phyloP scores from a whole-genome alignment of 805 yeast species.

The Schwanniomyces vanrijiae region DNA sequence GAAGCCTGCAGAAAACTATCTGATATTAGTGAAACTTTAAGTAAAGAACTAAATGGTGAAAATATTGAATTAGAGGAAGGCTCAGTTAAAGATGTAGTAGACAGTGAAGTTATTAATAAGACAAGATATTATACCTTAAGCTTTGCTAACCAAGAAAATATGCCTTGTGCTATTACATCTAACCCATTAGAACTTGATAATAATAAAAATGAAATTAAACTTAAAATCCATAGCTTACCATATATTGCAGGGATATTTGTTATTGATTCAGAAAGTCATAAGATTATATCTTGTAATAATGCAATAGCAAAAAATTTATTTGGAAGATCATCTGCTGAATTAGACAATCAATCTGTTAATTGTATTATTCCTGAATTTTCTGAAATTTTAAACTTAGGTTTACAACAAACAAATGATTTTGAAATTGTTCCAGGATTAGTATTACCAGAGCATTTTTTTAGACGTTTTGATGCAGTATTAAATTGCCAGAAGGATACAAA shows the following conservation, averaged over 20 bases:
- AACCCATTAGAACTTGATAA: constrained; percentile 52
- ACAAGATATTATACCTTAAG: constrained; percentile 62
- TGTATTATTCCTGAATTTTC: constrained; percentile 64
- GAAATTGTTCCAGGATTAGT: constrained; percentile 64
- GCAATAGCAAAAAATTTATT: constrained; percentile 78
- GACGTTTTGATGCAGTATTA: constrained; percentile 58
- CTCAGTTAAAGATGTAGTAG: constrained; percentile 20
- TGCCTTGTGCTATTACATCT: constrained; percentile 76
- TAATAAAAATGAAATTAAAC: constrained; percentile 43
- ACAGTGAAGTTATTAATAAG: constrained; percentile 43
- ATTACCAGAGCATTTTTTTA: constrained; percentile 86
- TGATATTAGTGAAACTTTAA: constrained; percentile 22
- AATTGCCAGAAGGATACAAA: constrained; percentile 14
- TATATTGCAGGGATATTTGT: constrained; percentile 86
- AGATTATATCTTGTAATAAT: constrained; percentile 70
- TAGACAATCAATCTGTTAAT: constrained; percentile 46
- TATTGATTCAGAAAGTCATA: constrained; percentile 50
- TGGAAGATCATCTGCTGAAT: constrained; percentile 58
- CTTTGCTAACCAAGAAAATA: constrained; percentile 44
- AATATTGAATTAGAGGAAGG: constrained; percentile 10
- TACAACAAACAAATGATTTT: constrained; percentile 20
- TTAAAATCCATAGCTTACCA: constrained; percentile 76
- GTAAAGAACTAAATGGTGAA: constrained; percentile 2
- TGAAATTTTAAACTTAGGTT: constrained; percentile 42
- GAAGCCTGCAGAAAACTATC: constrained; percentile 13